Conservation (phyloP, 2,329 filamentous ascomycete genomes). For the Aspergillus fructus region DNA sequence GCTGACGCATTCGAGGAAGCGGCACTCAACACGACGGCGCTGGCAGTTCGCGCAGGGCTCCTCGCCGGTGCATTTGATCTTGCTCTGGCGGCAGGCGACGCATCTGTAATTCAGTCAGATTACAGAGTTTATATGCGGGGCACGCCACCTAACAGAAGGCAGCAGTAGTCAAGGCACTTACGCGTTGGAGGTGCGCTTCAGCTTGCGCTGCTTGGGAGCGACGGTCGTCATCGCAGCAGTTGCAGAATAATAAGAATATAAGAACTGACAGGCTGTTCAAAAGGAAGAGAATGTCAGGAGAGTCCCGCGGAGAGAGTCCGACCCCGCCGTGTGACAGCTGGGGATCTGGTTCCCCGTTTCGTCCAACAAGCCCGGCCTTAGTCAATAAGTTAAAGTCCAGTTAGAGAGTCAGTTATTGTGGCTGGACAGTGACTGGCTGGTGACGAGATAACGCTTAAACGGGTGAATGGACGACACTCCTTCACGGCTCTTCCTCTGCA, state of each 20-base stretch:
- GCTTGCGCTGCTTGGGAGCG: constrained; percentile 29
- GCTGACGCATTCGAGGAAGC: constrained; percentile 28
- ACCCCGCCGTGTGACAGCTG: background rate
- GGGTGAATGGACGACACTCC: too few relatives aligned
- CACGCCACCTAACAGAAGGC: too few relatives aligned
- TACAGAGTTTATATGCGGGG: too few relatives aligned
- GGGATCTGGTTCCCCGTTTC: background rate
- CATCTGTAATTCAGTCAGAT: constrained; percentile 21
- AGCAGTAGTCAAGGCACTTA: background rate
- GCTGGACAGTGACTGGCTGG: too few relatives aligned
- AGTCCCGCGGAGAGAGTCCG: constrained; percentile 16
- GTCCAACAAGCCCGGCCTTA: background rate
- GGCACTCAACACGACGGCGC: constrained; percentile 23
- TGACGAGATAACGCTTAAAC: too few relatives aligned
- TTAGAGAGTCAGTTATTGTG: too few relatives aligned
- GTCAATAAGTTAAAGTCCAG: too few relatives aligned
- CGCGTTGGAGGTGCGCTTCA: constrained; percentile 16
- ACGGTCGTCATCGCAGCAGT: background rate
- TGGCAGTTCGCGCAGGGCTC: constrained; percentile 36
- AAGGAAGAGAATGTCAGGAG: too few relatives aligned
- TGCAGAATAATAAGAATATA: background rate
- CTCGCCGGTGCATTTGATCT: constrained; percentile 45
- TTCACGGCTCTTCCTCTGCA: too few relatives aligned
- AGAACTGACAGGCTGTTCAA: background rate
- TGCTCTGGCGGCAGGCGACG: constrained; percentile 39